Conservation (phyloP, 1,284 basidiomycete genomes). For the Melampsora americana region DNA sequence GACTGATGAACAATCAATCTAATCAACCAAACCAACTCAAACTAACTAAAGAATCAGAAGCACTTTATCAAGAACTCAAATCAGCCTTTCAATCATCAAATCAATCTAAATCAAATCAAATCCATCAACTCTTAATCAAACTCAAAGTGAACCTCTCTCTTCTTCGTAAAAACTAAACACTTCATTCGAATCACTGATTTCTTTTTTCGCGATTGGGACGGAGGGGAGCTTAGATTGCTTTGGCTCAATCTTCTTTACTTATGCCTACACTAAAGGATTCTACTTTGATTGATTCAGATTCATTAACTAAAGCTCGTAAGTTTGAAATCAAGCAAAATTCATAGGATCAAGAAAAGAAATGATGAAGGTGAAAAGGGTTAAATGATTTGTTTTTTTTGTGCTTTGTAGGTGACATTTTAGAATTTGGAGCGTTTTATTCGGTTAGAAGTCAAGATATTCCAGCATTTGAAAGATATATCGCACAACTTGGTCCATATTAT, state of each 20-base stretch:
- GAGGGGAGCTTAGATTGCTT: background rate
- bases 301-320: conserved; percentile 68
- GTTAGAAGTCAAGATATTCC: conserved; percentile 81
- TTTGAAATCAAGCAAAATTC: conserved; percentile 24
- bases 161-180: no score
- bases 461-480: conserved; percentile 91
- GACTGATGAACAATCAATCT: no score
- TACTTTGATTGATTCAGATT: conserved; percentile 63
- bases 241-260: conserved; percentile 68
- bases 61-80: no score
- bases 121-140: no score
- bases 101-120: no score
- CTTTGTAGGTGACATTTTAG: conserved; percentile 90
- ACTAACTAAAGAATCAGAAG: no score
- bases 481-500: conserved; percentile 88
- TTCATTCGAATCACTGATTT: no score
- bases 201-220: no score
- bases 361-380: no score
- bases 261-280: conserved; percentile 63
- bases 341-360: conserved; percentile 8
- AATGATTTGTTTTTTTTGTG: conserved; percentile 24
- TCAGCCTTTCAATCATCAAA: no score
- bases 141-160: no score
- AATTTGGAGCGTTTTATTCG: conserved; percentile 90
- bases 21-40: no score